phyloP scores from a whole-genome alignment of 805 yeast species.

The Saccharomycodes ludwigii region DNA sequence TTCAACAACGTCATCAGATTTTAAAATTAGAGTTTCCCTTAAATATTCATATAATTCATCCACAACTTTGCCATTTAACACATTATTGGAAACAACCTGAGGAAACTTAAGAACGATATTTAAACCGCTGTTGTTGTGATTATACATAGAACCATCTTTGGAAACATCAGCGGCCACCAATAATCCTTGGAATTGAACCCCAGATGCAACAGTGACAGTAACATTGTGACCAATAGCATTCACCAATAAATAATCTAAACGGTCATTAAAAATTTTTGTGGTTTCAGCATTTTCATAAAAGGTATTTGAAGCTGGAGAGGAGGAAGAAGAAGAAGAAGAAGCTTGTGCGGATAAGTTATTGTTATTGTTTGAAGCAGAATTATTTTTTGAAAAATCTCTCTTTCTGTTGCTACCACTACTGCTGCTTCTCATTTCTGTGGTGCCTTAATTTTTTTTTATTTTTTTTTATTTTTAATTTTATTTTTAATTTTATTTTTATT shows the following conservation, averaged over 20 bases:
- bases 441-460: conserved; percentile 2
- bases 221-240: conserved; percentile 49
- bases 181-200: conserved; percentile 47
- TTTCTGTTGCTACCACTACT: conserved; percentile 6
- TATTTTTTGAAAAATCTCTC: neutral
- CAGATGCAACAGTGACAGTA: conserved; percentile 49
- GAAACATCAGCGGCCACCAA: conserved; percentile 34
- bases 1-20: conserved; percentile 27
- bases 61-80: conserved; percentile 23
- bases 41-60: conserved; percentile 17
- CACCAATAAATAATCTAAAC: conserved; percentile 40
- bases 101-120: conserved; percentile 48
- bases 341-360: no score
- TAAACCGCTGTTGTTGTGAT: conserved; percentile 30
- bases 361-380: no score
- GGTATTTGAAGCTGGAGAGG: conserved; percentile 3
- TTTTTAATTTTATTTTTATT: neutral
- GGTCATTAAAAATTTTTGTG: conserved; percentile 35
- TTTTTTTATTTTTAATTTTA: neutral
- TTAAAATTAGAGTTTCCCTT: conserved; percentile 17
- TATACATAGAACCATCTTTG: neutral
- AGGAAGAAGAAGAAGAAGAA: no score
- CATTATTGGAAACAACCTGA: conserved; percentile 22
- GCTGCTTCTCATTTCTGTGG: conserved; percentile 7
- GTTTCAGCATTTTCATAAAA: conserved; percentile 19